A percentile compares a stretch with the other conserved stretches of the same genome.
Evolutionary conservation across 1,284 basidiomycete species (phyloP).

Genomic region (Irpex lacteus): DNA sequence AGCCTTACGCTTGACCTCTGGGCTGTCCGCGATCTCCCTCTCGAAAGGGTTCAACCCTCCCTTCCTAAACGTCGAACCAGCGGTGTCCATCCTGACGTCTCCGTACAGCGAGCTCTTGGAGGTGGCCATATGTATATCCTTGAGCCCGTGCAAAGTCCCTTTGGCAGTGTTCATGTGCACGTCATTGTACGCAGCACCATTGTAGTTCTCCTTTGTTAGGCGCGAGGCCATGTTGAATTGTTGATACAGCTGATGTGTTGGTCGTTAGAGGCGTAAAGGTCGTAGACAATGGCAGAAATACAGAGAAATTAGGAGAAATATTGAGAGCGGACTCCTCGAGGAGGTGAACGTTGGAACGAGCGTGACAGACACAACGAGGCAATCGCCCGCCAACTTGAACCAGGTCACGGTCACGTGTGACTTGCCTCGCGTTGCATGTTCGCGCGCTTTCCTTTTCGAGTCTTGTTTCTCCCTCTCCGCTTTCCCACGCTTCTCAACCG

Average conservation of each 20-base stretch:
- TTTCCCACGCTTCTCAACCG: neutral
- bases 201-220: constrained; percentile 11
- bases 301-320: neutral
- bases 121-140: constrained; percentile 66
- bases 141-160: constrained; percentile 41
- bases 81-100: constrained; percentile 71
- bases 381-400: neutral
- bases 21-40: constrained; percentile 74
- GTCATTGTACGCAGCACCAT: constrained; percentile 36
- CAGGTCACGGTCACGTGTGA: constrained; percentile 1
- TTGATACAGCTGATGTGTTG: neutral
- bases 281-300: neutral
- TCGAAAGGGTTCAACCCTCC: constrained; percentile 77
- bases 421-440: neutral
- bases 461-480: neutral
- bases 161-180: constrained; percentile 74
- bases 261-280: neutral
- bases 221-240: constrained; percentile 3
- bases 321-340: neutral
- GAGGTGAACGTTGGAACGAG: neutral
- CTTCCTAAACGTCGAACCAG: constrained; percentile 52
- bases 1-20: constrained; percentile 89
- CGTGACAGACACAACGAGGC: neutral
- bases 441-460: neutral
- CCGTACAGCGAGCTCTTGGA: constrained; percentile 49